Base-by-base conservation (phyloP, 768 basidiomycete species). In the Butyriboletus loyo region DNA sequence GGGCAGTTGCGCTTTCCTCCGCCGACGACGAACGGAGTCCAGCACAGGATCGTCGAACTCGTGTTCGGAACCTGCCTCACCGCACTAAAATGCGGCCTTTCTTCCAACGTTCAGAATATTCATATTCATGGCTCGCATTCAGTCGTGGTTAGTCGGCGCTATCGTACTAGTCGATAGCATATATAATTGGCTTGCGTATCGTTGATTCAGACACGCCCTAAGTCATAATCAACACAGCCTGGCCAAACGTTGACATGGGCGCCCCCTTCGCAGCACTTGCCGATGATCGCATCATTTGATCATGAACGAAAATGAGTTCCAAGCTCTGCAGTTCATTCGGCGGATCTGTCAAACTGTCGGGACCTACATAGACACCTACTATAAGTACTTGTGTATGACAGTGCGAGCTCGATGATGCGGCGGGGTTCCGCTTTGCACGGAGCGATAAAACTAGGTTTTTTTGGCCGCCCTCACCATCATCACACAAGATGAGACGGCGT, bases 191-290 rank as follows among this genome's bases (percentile, higher is more conserved):
- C 19, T 28, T n/a, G 35, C 42, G 30, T 50, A 47, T 47, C 48
- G 37, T 22, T 36, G 25, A n/a, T n/a, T n/a, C n/a, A n/a, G n/a
- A n/a, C n/a, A n/a, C n/a, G n/a, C n/a, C n/a, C n/a, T n/a, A n/a
- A n/a, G n/a, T 14, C 9, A 5, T 42, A 37, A 42, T 37, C 22
- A 2, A 24, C 40, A 62, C 60, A 60, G 59, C 60, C 50, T 50
- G 61, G 49, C 51, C n/a, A 28, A 50, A 47, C 7, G 4, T 27
- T 39, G 19, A 43, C 28, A 50, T 47, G 40, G 45, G 46, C 51
- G 48, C 36, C 6, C 13, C 8, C 15, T 42, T 21, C 22, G 36
- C 35, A 15, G 30, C 17, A 22, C 8, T 30, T 14, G 1, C 56
- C 50, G 27, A 43, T 54, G 34, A 47, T 59, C 39, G 43, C 37